These are phyloP conservation scores for Botrytis paeoniae DNA, from an alignment of 2,329 filamentous ascomycete genomes.

Conservation along the genomic window DNA sequence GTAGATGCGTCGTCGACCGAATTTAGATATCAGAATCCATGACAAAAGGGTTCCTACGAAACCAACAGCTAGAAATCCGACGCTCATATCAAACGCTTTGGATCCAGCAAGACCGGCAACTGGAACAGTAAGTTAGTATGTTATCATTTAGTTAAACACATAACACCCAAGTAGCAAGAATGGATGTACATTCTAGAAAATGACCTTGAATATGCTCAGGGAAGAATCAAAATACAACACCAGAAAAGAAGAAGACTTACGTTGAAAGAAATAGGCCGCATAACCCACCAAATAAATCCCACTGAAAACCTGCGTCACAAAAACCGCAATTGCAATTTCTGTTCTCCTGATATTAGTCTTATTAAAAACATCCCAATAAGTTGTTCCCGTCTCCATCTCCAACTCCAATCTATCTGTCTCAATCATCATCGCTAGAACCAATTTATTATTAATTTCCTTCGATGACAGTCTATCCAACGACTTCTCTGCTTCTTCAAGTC, in stretches of 20 bases:
- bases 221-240: not conserved
- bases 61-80: conserved; percentile 62
- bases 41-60: conserved; percentile 60
- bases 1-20: conserved; percentile 62
- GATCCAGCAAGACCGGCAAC: conserved; percentile 57
- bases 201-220: not conserved
- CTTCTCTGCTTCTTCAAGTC: conserved; percentile 42
- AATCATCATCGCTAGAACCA: conserved; percentile 50
- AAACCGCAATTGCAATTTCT: conserved; percentile 54
- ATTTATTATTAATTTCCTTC: conserved; percentile 39
- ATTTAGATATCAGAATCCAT: conserved; percentile 61
- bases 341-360: conserved; percentile 50
- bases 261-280: conserved; percentile 57
- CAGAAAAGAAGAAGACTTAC: conserved; percentile 21
- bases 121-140: not conserved
- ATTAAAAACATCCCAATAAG: conserved; percentile 52
- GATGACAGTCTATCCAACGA: conserved; percentile 31
- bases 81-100: conserved; percentile 57
- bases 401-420: conserved; percentile 55
- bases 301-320: conserved; percentile 58
- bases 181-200: not conserved
- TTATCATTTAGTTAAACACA: not conserved
- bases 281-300: conserved; percentile 63
- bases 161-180: not conserved
- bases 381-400: conserved; percentile 43